Percentiles rank a stretch among this genome's conserved stretches.
Conservation (phyloP, 73 alveolate genomes). For the Durusdinium trenchii region DNA sequence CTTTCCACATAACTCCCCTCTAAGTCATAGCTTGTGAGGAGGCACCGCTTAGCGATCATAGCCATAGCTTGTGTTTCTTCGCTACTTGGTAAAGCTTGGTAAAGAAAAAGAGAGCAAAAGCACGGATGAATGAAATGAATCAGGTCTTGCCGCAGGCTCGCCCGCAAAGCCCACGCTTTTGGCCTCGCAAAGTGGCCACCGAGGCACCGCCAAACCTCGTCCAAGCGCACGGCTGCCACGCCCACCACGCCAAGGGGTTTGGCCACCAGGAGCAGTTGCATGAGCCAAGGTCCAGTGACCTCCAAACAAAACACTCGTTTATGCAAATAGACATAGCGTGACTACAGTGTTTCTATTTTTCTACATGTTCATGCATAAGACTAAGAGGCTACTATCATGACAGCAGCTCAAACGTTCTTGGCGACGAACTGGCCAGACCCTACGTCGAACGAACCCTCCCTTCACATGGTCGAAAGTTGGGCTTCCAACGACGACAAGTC, state of each 20-base stretch:
- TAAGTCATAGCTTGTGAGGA: no score
- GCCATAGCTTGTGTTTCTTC: no score
- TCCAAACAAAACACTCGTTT: neutral
- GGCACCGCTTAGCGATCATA: no score
- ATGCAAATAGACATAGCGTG: no score
- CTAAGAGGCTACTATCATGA: no score
- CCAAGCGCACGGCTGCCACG: constrained; percentile 84
- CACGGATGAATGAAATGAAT: neutral
- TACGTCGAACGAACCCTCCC: no score
- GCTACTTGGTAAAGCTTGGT: neutral
- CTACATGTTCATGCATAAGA: no score
- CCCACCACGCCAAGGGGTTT: constrained; percentile 81
- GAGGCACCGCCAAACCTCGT: constrained; percentile 75
- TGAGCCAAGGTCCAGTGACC: constrained; percentile 46
- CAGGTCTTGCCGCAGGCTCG: neutral
- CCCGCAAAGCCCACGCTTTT: neutral
- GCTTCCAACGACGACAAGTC: no score
- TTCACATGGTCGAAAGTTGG: no score
- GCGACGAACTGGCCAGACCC: no score
- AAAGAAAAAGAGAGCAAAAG: neutral
- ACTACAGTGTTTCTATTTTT: no score
- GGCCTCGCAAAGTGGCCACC: neutral
- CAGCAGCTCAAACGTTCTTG: no score
- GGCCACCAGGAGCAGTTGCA: constrained; percentile 76
- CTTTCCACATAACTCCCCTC: neutral